Evolutionary conservation across 2,329 filamentous ascomycete genomes (phyloP).

Genomic region (Aspergillus udagawae): DNA sequence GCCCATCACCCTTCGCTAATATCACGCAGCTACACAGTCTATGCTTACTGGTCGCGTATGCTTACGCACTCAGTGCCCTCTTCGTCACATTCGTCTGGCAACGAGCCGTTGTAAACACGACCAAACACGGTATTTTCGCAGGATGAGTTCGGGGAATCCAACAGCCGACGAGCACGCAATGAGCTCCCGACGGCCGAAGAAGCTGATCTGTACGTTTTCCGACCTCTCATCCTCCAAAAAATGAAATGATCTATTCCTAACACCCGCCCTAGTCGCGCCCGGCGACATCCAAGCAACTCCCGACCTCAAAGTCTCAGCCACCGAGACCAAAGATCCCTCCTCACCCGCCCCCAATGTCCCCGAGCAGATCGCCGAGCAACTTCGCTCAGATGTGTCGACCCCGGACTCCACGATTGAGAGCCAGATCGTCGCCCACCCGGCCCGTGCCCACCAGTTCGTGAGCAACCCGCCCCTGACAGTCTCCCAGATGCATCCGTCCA

Average conservation of each 20-base stretch:
- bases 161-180: conserved; percentile 7
- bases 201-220: conserved; percentile 36
- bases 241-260: conserved; percentile 6
- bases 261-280: conserved; percentile 33
- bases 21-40: neutral
- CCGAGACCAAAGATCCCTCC: conserved; percentile 11
- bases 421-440: conserved; percentile 33
- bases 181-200: conserved; percentile 32
- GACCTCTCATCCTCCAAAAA: neutral
- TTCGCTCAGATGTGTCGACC: conserved; percentile 33
- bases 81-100: neutral
- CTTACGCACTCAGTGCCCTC: neutral
- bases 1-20: neutral
- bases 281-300: conserved; percentile 35
- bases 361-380: conserved; percentile 15
- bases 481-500: conserved; percentile 39
- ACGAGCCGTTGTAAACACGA: neutral
- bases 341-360: conserved; percentile 6
- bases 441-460: conserved; percentile 42
- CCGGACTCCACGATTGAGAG: conserved; percentile 32
- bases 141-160: neutral
- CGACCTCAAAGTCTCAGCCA: conserved; percentile 10
- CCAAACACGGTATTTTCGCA: neutral
- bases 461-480: conserved; percentile 40
- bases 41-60: conserved; percentile 1